Conservation (phyloP, 108 stramenopile species). For the Cylindrotheca fusiformis region DNA sequence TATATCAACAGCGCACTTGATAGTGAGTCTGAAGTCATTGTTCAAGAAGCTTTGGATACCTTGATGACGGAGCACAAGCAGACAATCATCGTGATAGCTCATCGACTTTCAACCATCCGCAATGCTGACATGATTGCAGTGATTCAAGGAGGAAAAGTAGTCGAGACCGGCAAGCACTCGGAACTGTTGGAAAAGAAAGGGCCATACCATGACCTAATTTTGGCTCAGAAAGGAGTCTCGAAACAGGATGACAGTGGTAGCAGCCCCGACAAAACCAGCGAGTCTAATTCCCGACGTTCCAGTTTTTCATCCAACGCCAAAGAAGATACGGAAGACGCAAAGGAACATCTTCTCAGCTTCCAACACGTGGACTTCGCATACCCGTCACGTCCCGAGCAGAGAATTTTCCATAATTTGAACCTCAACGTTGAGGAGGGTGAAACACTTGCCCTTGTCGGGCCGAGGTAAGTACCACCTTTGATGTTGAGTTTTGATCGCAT, state of each 20-base stretch:
- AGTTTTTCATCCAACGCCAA: background rate
- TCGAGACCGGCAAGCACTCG: conserved; percentile 89
- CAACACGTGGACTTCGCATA: conserved; percentile 76
- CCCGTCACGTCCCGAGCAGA: conserved; percentile 63
- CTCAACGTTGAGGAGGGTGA: conserved; percentile 55
- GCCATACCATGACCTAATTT: conserved; percentile 32
- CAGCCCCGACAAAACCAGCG: conserved; percentile 6
- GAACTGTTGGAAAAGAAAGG: conserved; percentile 53
- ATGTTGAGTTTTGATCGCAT: conserved; percentile 1
- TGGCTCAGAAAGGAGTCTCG: conserved; percentile 34
- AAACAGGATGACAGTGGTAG: conserved; percentile 4
- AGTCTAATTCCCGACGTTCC: background rate
- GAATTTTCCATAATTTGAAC: conserved; percentile 50
- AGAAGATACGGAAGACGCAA: background rate
- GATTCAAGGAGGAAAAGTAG: conserved; percentile 67
- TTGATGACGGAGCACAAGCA: conserved; percentile 42
- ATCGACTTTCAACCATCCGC: conserved; percentile 85
- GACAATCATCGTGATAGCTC: conserved; percentile 88
- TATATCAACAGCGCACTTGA: conserved; percentile 26
- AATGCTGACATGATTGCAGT: conserved; percentile 91
- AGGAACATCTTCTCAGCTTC: conserved; percentile 22
- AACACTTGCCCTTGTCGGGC: conserved; percentile 76
- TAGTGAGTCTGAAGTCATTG: conserved; percentile 25
- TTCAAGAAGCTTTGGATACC: conserved; percentile 58
- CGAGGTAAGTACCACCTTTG: conserved; percentile 6